Evolutionary conservation across 2,329 filamentous ascomycete species (phyloP).

Genomic region (Alternaria brassicicola): DNA sequence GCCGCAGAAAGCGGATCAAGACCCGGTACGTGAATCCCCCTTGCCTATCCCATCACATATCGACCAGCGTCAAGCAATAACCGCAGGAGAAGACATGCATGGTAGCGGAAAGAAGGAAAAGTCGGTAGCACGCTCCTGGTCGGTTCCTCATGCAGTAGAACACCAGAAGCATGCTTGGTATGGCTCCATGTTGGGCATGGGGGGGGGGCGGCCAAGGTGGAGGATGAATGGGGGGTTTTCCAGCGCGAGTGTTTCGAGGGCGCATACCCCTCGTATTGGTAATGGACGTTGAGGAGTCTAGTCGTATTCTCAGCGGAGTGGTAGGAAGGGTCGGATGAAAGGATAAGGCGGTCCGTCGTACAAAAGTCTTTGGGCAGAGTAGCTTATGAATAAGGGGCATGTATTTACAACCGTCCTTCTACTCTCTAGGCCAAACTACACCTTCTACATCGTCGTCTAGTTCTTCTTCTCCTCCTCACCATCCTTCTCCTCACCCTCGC

Average conservation of each 20-base stretch:
- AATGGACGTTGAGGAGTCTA: neutral
- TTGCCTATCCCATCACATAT: neutral
- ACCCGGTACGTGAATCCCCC: neutral
- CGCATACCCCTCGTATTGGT: neutral
- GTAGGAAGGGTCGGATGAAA: too few species aligned
- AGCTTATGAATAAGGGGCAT: too few species aligned
- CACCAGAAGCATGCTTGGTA: conserved; percentile 6
- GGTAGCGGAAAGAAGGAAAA: neutral
- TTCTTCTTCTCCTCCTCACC: neutral
- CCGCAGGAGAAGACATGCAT: neutral
- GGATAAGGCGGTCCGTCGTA: too few species aligned
- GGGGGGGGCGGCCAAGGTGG: neutral
- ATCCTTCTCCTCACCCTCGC: neutral
- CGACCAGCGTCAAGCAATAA: neutral
- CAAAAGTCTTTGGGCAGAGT: too few species aligned
- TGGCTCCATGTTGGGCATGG: neutral
- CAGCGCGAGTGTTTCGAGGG: neutral
- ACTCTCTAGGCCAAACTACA: too few species aligned
- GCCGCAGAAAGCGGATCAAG: neutral
- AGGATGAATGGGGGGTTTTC: conserved; percentile 4
- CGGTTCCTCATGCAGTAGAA: neutral
- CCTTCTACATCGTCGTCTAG: neutral
- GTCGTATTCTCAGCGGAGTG: neutral
- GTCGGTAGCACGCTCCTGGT: neutral
- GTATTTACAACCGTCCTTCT: neutral